Percentiles rank a stretch among this genome's conserved stretches.
These are phyloP conservation scores for Penicillium concentricum DNA, from an alignment of 2,329 filamentous ascomycete species.

Conservation along the genomic window DNA sequence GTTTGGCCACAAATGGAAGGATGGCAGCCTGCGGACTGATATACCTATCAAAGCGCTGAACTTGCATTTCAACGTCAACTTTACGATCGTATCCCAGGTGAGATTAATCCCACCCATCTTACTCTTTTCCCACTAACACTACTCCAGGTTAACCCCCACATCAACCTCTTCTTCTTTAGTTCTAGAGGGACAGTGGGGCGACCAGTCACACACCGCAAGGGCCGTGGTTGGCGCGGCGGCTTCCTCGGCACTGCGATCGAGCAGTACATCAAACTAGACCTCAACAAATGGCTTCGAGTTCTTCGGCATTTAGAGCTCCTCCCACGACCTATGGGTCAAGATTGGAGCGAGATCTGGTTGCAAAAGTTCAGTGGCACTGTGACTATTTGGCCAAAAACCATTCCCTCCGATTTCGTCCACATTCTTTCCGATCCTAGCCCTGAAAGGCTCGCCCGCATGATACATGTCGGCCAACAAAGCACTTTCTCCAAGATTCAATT, in stretches of 20 bases:
- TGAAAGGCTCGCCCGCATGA: conserved; percentile 76
- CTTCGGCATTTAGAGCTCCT: conserved; percentile 88
- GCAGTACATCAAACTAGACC: conserved; percentile 92
- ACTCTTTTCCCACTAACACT: conserved; percentile 40
- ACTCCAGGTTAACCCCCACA: conserved; percentile 84
- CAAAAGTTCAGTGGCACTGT: conserved; percentile 93
- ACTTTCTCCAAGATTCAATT: conserved; percentile 92
- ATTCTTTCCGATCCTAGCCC: conserved; percentile 82
- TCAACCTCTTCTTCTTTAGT: conserved; percentile 98
- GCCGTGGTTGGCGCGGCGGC: conserved; percentile 91
- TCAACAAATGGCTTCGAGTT: conserved; percentile 97
- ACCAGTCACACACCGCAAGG: conserved; percentile 89
- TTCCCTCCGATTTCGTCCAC: conserved; percentile 75
- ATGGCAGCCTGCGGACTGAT: conserved; percentile 89
- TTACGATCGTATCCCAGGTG: conserved; percentile 74
- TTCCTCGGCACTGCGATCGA: conserved; percentile 90
- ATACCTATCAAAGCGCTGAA: conserved; percentile 94
- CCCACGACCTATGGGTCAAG: conserved; percentile 84
- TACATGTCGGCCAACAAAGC: conserved; percentile 84
- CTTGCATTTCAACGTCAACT: conserved; percentile 97
- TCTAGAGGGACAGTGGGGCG: conserved; percentile 87
- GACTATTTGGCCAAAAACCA: conserved; percentile 89
- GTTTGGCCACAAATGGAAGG: conserved; percentile 99
- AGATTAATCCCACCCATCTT: conserved; percentile 5
- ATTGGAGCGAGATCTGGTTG: conserved; percentile 96